Evolutionary conservation across 108 stramenopile species (phyloP), one percentile per base, ranked within the genome.

Genomic region (Cyclotella cryptica): DNA sequence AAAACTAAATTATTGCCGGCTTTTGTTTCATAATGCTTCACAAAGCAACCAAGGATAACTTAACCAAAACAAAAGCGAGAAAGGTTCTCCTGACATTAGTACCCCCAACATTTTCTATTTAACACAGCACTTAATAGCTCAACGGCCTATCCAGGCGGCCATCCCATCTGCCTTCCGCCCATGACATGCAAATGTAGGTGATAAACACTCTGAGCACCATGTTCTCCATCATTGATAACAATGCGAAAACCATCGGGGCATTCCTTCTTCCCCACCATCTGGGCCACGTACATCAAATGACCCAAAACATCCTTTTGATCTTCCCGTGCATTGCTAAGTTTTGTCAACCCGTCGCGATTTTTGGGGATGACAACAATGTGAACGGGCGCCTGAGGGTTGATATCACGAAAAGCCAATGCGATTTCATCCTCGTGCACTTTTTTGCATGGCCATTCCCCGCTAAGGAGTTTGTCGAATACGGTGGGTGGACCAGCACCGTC

Each of bases 301-400:
- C 99, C 99, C 75, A 99, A 88, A 53, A 99, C 41, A 10, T 66
- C 96, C 86, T 96, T 95, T 69, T 98, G 96, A 64, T 90, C 89
- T 54, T 96, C 95, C 12, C 87, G 66, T 15, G 96, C 97, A 51
- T 95, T 97, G 82, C 86, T 86, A 17, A 99, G 79, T 75, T 91
- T 91, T 1, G 94, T 90, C 66, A 99, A 85, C 18, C 97, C 98
- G 69, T 96, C 96, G 10, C 96, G 88, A 43, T 93, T 64, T n/a
- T 99, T 99, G 55, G 99, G 99, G 77, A 99, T 99, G 40, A 98
- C 93, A 63, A 99, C 63, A 69, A 98, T 90, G 77, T 99, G 99
- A 9, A 88, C 84, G 2, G 97, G 97, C 40, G 96, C 98, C 70
- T 93, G 88, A 11, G 97, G 97, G 69, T 79, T 93, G 54, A 98